A percentile compares a stretch with the other conserved stretches of the same genome.
Evolutionary conservation across 2,329 filamentous ascomycete genomes (phyloP).

Genomic region (Claviceps fusiformis): DNA sequence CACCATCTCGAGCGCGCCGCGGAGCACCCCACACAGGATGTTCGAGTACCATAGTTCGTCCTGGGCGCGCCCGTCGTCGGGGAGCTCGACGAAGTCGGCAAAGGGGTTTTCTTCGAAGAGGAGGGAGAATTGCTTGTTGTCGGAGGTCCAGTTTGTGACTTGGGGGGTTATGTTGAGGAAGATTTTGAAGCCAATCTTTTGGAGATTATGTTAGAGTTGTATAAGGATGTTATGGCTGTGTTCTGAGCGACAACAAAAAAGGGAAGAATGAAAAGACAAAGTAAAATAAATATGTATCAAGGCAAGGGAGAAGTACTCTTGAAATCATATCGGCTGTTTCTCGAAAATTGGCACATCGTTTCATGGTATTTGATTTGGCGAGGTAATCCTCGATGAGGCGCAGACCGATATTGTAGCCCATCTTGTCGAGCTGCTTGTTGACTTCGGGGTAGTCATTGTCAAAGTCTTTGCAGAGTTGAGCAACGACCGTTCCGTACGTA

Average conservation of each 20-base stretch:
- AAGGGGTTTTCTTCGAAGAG: slow-evolving; percentile 95
- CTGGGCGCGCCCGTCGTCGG: slow-evolving; percentile 88
- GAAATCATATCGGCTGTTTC: slow-evolving; percentile 96
- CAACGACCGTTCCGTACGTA: slow-evolving; percentile 95
- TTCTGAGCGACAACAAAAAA: no score
- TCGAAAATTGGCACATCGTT: slow-evolving; percentile 79
- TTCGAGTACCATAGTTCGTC: slow-evolving; percentile 98
- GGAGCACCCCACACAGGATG: slow-evolving; percentile 82
- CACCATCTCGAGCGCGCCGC: slow-evolving; percentile 93
- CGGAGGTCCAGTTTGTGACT: slow-evolving; percentile 88
- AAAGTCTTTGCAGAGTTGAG: slow-evolving; percentile 92
- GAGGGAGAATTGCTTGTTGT: slow-evolving; percentile 92
- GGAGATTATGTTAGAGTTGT: no score
- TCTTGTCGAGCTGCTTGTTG: slow-evolving; percentile 95
- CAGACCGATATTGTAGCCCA: slow-evolving; percentile 97
- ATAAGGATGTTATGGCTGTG: no score
- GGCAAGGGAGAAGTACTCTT: slow-evolving; percentile 42
- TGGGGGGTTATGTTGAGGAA: slow-evolving; percentile 93
- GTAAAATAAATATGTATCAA: background rate
- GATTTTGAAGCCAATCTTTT: slow-evolving; percentile 92
- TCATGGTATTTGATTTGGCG: slow-evolving; percentile 82
- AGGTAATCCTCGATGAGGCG: slow-evolving; percentile 95
- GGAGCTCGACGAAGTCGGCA: slow-evolving; percentile 93
- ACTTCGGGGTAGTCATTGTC: slow-evolving; percentile 89
- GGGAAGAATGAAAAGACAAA: background rate